Conservation (phyloP, 495 filamentous ascomycete genomes). For the Coniosporium apollinis region DNA sequence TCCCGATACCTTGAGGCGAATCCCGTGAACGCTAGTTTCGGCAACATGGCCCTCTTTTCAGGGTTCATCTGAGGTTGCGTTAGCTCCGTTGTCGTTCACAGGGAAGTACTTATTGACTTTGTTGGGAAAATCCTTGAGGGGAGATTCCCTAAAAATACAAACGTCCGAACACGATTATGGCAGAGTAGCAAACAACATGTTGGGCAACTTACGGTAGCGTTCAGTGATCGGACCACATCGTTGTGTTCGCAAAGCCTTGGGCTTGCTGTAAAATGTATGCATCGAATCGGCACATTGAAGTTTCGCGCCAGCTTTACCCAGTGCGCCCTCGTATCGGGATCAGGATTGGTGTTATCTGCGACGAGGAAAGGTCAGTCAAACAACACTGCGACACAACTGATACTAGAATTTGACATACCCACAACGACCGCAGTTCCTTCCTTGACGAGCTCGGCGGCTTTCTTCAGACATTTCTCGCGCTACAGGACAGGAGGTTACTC, state of each 20-base stretch:
- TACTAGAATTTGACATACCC: slow-evolving; percentile 54
- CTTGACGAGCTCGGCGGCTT: slow-evolving; percentile 44
- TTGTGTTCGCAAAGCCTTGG: slow-evolving; percentile 73
- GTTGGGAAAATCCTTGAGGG: too few species aligned
- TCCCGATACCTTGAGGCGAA: slow-evolving; percentile 54
- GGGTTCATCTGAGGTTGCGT: slow-evolving; percentile 73
- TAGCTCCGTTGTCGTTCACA: too few species aligned
- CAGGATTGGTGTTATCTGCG: slow-evolving; percentile 84
- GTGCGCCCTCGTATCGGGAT: slow-evolving; percentile 50
- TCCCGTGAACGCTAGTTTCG: slow-evolving; percentile 59
- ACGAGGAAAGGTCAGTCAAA: too few species aligned
- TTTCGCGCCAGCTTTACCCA: slow-evolving; percentile 63
- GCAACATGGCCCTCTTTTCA: slow-evolving; percentile 56
- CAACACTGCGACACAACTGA: too few species aligned
- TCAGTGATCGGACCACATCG: slow-evolving; percentile 64
- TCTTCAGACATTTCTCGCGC: slow-evolving; percentile 73
- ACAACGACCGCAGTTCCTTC: slow-evolving; percentile 53
- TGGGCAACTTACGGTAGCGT: slow-evolving; percentile 33
- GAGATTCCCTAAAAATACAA: too few species aligned
- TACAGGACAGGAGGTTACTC: slow-evolving; percentile 19
- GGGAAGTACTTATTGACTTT: too few species aligned
- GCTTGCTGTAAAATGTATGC: slow-evolving; percentile 65
- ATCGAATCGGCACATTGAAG: slow-evolving; percentile 58
- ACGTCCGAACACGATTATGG: slow-evolving; percentile 15
- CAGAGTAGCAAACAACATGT: too few species aligned